Conservation (phyloP, 1,284 basidiomycete species). For the Ceratobasidium sp. region DNA sequence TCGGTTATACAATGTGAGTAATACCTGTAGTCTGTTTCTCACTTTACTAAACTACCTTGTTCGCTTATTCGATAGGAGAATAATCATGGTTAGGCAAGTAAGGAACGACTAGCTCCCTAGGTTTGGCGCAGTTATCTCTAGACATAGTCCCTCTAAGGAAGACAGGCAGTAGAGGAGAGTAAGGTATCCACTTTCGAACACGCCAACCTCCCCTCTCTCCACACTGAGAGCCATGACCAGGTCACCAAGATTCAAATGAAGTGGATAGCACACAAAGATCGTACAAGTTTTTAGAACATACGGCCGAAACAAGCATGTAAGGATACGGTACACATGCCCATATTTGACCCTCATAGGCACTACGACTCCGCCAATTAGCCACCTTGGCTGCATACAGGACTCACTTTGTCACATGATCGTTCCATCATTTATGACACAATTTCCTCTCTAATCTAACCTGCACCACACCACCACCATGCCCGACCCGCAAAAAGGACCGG, state of each 20-base stretch:
- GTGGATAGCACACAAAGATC: too few species aligned
- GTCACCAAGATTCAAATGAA: too few species aligned
- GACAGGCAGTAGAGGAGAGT: too few species aligned
- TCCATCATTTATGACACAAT: conserved; percentile 12
- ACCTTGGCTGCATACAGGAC: neutral
- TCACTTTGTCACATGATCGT: neutral
- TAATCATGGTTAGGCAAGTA: neutral
- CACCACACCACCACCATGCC: conserved; percentile 28
- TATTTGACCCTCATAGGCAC: too few species aligned
- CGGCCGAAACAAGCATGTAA: too few species aligned
- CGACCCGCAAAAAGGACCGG: conserved; percentile 56
- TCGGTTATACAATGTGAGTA: neutral
- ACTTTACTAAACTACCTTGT: neutral
- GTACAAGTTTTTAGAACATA: too few species aligned
- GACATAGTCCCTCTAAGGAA: too few species aligned
- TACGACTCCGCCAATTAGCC: neutral
- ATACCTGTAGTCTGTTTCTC: neutral
- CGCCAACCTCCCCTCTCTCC: too few species aligned
- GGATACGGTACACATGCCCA: too few species aligned
- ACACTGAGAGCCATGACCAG: too few species aligned
- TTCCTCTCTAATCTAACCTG: conserved; percentile 4
- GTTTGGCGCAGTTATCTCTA: too few species aligned
- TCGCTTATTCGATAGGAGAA: neutral
- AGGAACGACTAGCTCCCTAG: neutral
- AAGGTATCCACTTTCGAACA: too few species aligned